A percentile compares a stretch with the other conserved stretches of the same genome.
Evolutionary conservation across 139 green algal genomes (phyloP).

Genomic region (Micractinium sp.): DNA sequence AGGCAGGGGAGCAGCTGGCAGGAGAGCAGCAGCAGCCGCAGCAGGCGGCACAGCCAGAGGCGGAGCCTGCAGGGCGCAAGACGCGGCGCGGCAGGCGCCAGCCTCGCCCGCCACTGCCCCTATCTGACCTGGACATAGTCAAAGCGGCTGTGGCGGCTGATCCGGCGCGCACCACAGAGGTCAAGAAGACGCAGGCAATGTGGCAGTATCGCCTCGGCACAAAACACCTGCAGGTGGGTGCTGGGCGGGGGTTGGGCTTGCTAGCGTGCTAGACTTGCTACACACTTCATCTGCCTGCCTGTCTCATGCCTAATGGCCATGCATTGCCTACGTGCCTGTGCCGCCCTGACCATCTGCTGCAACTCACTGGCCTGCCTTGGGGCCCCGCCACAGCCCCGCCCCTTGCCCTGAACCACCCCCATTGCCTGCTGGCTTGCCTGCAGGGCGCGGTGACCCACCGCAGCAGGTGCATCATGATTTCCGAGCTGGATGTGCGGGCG

Average conservation of each 20-base stretch:
- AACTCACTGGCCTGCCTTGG: neutral
- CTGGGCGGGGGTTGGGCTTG: neutral
- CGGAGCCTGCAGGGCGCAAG: neutral
- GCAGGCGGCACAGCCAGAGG: neutral
- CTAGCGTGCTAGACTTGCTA: too few species aligned
- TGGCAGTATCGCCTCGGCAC: neutral
- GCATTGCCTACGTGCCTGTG: too few species aligned
- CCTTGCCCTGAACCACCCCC: too few species aligned
- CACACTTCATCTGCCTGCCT: too few species aligned
- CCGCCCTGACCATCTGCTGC: neutral
- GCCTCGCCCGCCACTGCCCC: neutral
- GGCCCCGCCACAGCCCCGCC: neutral
- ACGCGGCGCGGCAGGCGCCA: neutral
- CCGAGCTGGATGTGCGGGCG: neutral
- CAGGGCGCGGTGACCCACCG: neutral
- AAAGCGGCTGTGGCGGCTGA: conserved; percentile 5
- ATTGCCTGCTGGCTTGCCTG: neutral
- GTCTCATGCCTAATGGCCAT: too few species aligned
- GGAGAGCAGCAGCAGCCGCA: neutral
- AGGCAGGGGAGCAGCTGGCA: too few species aligned
- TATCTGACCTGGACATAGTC: neutral
- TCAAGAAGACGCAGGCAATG: neutral
- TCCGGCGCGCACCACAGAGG: neutral
- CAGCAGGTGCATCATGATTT: neutral
- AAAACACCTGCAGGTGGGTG: neutral